Conservation (phyloP, 805 yeast genomes). For the Saccharomyces kudriavzevii region DNA sequence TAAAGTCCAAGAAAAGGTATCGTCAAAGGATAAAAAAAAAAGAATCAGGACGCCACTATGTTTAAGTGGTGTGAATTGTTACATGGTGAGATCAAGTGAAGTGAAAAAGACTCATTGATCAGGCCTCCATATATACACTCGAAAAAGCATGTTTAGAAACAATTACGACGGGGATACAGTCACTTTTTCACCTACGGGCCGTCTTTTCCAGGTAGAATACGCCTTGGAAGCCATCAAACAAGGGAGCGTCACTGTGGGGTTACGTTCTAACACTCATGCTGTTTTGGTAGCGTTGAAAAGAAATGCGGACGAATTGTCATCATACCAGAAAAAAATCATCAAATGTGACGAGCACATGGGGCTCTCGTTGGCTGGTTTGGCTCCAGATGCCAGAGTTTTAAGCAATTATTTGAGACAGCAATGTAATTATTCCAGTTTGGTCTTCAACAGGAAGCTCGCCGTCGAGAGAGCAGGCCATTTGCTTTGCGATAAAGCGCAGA, state of each 20-base stretch:
- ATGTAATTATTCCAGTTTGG: conserved; percentile 79
- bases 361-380: conserved; percentile 91
- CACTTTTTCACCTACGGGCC: conserved; percentile 96
- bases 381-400: conserved; percentile 95
- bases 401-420: conserved; percentile 84
- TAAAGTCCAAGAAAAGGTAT: background rate
- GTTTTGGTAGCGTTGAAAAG: conserved; percentile 91
- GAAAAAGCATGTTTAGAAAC: conserved; percentile 69
- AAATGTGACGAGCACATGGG: conserved; percentile 92
- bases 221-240: conserved; percentile 97
- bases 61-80: background rate
- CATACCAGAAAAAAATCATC: conserved; percentile 89
- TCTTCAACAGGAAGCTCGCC: conserved; percentile 78
- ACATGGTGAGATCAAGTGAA: background rate
- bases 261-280: conserved; percentile 77
- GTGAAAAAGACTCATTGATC: background rate
- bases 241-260: conserved; percentile 95
- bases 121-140: background rate
- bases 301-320: conserved; percentile 94
- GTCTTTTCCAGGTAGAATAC: conserved; percentile 95
- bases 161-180: conserved; percentile 98
- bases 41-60: background rate
- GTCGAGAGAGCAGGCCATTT: conserved; percentile 75
- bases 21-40: background rate
- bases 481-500: conserved; percentile 94